Conservation (phyloP, 129 eudicot genomes). For the Centella asiatica region DNA sequence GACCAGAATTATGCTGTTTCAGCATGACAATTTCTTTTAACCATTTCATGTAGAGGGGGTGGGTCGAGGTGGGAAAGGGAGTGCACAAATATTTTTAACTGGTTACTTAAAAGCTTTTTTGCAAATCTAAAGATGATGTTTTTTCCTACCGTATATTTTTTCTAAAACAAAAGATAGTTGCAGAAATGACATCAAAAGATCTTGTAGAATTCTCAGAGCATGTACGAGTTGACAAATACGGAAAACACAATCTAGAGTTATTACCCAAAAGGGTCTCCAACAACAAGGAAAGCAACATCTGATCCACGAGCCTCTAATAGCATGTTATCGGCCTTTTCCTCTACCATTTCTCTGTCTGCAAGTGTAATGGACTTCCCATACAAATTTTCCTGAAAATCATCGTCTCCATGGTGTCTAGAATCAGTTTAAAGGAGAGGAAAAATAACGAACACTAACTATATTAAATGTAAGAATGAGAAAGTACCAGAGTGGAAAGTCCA, state of each 20-base stretch:
- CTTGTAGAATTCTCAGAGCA: not conserved
- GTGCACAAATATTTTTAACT: not conserved
- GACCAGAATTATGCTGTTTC: too few relatives aligned
- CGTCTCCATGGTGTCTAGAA: not conserved
- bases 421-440: not conserved
- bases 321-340: constrained; percentile 69
- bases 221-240: not conserved
- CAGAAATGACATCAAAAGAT: not conserved
- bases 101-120: not conserved
- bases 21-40: too few relatives aligned
- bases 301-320: constrained; percentile 56
- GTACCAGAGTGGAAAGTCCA: constrained; percentile 69
- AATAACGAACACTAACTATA: not conserved
- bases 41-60: too few relatives aligned
- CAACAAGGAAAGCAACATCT: constrained; percentile 87
- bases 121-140: not conserved
- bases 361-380: constrained; percentile 60
- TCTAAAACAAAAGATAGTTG: not conserved
- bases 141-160: too few relatives aligned
- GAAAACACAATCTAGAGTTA: not conserved
- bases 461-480: not conserved
- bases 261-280: constrained; percentile 98
- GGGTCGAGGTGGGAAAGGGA: not conserved
- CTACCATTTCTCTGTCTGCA: constrained; percentile 89
- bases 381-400: constrained; percentile 45